Evolutionary conservation across 2,329 filamentous ascomycete species (phyloP).

Genomic region (Dichotomopilus funicola): DNA sequence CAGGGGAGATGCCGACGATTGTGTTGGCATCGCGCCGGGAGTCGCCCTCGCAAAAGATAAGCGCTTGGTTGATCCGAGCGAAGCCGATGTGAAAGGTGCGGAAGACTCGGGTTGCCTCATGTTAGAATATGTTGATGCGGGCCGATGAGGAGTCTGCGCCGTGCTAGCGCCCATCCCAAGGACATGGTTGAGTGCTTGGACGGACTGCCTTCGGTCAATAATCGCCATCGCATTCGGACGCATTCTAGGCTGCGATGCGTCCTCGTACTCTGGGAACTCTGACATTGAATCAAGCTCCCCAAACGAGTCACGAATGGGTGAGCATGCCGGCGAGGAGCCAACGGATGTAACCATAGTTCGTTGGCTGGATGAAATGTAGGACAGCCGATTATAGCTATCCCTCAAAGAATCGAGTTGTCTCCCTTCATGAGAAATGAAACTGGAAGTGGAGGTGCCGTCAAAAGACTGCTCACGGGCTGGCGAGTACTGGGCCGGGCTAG

Average conservation of each 20-base stretch:
- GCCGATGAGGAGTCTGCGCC: constrained; percentile 19
- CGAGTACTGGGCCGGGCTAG: constrained; percentile 25
- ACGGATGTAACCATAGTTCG: constrained; percentile 54
- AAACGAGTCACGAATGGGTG: constrained; percentile 49
- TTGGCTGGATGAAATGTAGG: constrained; percentile 55
- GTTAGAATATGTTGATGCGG: constrained; percentile 25
- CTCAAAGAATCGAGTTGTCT: constrained; percentile 51
- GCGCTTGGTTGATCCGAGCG: constrained; percentile 32
- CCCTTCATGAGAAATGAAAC: constrained; percentile 54
- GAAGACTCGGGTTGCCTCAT: constrained; percentile 34
- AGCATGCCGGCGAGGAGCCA: constrained; percentile 51
- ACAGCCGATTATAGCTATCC: constrained; percentile 51
- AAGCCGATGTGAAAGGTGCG: constrained; percentile 41
- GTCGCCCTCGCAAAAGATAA: constrained; percentile 35
- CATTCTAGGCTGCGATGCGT: constrained; percentile 29
- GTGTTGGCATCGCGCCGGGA: constrained; percentile 11
- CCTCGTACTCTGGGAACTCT: constrained; percentile 22
- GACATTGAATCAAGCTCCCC: constrained; percentile 31
- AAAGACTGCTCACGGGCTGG: constrained; percentile 36
- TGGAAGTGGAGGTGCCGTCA: constrained; percentile 52
- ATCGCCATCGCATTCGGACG: constrained; percentile 50
- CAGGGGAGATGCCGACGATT: constrained; percentile 8
- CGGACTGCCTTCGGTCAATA: constrained; percentile 44
- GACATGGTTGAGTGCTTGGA: constrained; percentile 41
- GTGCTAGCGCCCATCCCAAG: constrained; percentile 34